Evolutionary conservation across 768 basidiomycete genomes (phyloP).

Genomic region (Suillus weaverae): DNA sequence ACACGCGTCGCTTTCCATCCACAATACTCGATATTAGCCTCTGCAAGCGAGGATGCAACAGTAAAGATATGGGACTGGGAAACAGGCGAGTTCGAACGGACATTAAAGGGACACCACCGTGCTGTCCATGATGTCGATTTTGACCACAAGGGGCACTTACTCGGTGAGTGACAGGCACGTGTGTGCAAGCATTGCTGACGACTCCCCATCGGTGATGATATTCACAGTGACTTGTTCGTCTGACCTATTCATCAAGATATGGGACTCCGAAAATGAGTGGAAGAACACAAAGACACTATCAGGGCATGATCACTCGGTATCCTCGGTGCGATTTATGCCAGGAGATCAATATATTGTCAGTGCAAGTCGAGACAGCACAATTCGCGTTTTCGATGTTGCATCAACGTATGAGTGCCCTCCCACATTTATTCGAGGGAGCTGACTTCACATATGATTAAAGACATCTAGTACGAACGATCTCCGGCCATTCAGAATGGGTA

Average conservation of each 20-base stretch:
- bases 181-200: background rate
- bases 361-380: conserved; percentile 85
- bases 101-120: conserved; percentile 90
- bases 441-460: conserved; percentile 37
- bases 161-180: conserved; percentile 51
- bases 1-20: conserved; percentile 87
- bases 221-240: conserved; percentile 61
- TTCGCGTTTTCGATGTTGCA: conserved; percentile 83
- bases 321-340: conserved; percentile 81
- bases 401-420: conserved; percentile 54
- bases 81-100: conserved; percentile 89
- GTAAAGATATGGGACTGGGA: conserved; percentile 98
- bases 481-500: conserved; percentile 85
- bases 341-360: conserved; percentile 83
- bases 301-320: conserved; percentile 91
- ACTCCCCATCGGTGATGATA: conserved; percentile 1
- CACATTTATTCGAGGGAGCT: conserved; percentile 3
- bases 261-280: conserved; percentile 89
- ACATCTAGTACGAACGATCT: conserved; percentile 73
- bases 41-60: conserved; percentile 85
- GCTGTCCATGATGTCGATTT: conserved; percentile 86
- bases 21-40: conserved; percentile 76
- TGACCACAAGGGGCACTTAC: conserved; percentile 78
- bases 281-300: conserved; percentile 85
- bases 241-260: conserved; percentile 89